Evolutionary conservation across 495 filamentous ascomycete genomes (phyloP).

Genomic region (Hapsidospora chrysogenum): DNA sequence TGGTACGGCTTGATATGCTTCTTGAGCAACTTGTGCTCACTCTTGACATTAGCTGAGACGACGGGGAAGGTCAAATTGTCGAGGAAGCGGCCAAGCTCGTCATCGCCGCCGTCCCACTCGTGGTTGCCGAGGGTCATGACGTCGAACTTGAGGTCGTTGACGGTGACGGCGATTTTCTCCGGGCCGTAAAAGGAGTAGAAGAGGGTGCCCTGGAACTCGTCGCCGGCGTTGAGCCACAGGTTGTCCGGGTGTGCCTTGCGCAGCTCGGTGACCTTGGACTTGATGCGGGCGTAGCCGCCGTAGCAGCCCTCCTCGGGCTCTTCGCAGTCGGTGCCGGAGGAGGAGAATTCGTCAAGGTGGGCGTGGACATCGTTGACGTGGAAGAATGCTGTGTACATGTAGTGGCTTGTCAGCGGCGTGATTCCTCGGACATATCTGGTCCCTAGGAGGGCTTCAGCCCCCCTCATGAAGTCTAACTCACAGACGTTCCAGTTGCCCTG

Average conservation of each 20-base stretch:
- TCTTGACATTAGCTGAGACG: slow-evolving; percentile 34
- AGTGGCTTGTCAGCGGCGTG: background rate
- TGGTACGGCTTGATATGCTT: slow-evolving; percentile 37
- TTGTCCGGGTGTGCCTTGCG: slow-evolving; percentile 34
- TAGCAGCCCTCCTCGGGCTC: slow-evolving; percentile 31
- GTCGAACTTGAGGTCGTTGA: slow-evolving; percentile 41
- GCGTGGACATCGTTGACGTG: slow-evolving; percentile 48
- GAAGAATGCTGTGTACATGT: slow-evolving; percentile 28
- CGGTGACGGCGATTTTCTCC: slow-evolving; percentile 43
- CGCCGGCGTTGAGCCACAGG: slow-evolving; percentile 36
- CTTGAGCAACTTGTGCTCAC: slow-evolving; percentile 31
- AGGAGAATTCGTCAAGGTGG: slow-evolving; percentile 38
- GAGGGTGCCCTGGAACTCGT: slow-evolving; percentile 45
- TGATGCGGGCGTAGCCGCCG: slow-evolving; percentile 41
- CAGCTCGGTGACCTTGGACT: slow-evolving; percentile 29
- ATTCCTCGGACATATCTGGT: background rate
- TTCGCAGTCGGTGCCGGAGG: slow-evolving; percentile 37
- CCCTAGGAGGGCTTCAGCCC: background rate
- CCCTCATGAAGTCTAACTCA: background rate
- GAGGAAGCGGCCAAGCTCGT: slow-evolving; percentile 31
- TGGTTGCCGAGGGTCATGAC: slow-evolving; percentile 46
- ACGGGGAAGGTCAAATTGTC: slow-evolving; percentile 42
- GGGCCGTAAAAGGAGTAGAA: slow-evolving; percentile 41
- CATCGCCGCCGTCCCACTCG: slow-evolving; percentile 37
- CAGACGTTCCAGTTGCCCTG: slow-evolving; percentile 30